A percentile compares a stretch with the other conserved stretches of the same genome.
Evolutionary conservation across 2,329 filamentous ascomycete genomes (phyloP).

Genomic region (Aspergillus udagawae): DNA sequence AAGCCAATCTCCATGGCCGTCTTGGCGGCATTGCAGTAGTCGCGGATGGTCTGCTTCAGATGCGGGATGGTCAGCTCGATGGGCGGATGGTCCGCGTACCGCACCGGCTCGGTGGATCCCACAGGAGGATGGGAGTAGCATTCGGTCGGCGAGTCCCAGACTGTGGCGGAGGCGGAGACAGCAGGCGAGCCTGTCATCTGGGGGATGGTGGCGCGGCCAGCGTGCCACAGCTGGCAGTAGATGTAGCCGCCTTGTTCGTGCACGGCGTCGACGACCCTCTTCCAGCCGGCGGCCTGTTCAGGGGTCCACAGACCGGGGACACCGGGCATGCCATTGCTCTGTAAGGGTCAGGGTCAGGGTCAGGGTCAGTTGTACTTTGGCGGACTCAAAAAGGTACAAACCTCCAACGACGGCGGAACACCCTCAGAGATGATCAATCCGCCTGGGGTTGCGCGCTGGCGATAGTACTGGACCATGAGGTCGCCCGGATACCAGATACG

Average conservation of each 20-base stretch:
- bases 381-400: conserved; percentile 20
- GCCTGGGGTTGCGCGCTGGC: conserved; percentile 35
- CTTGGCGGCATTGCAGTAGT: conserved; percentile 44
- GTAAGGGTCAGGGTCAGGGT: not conserved
- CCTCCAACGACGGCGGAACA: conserved; percentile 36
- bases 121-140: conserved; percentile 39
- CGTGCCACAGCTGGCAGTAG: conserved; percentile 40
- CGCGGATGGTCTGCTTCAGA: conserved; percentile 41
- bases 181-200: conserved; percentile 38
- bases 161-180: conserved; percentile 40
- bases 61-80: conserved; percentile 45
- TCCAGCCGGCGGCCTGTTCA: conserved; percentile 48
- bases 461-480: conserved; percentile 38
- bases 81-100: conserved; percentile 41
- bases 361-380: not conserved
- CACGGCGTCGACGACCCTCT: conserved; percentile 48
- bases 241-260: conserved; percentile 51
- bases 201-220: conserved; percentile 45
- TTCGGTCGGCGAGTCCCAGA: conserved; percentile 45
- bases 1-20: conserved; percentile 55
- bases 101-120: conserved; percentile 32
- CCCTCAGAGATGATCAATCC: conserved; percentile 38
- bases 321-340: conserved; percentile 39
- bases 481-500: conserved; percentile 49
- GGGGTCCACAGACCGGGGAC: conserved; percentile 31